Evolutionary conservation across 2,329 filamentous ascomycete species (phyloP), one percentile per base, ranked within the genome.

Genomic region (Lasiodiplodia citricola): DNA sequence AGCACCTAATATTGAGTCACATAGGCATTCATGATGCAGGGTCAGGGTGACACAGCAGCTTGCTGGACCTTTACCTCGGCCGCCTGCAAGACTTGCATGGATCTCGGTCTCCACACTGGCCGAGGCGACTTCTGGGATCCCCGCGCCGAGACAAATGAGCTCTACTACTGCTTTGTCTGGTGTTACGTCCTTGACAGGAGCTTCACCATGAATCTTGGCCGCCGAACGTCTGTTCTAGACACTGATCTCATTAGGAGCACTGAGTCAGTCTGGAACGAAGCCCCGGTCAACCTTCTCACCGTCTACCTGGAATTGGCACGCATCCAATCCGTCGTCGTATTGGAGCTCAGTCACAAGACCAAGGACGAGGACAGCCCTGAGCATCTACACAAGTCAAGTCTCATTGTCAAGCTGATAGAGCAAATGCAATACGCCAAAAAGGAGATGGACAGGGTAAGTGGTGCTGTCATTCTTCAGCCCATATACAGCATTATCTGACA

Each of bases 11-110:
- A 2, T 31, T 5, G n/a, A 16, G 4, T 13, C 7, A 3, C 31
- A 8, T 31, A 76, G 73, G 75, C 75, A 41, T 72, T 77, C 66
- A 72, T 78, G 63, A 75, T 77, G 73, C 75, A 78, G 51, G 74
- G 77, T 7, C 72, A 75, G 4, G 77, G 77, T 1, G 77, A 78
- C 21, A 74, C 76, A 5, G 70, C 71, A 31, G 73, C 73, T 21
- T 78, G 75, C 57, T 78, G 75, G 76, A 73, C 73, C 28, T 73
- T 78, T 6, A 77, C 72, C 10, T 72, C 77, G 11, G 71, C 77
- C 52, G 77, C 76, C 21, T 77, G 75, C 31, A 75, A 74, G 25
- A 75, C 73, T 1, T 73, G 76, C 3, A 73, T 77, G 44, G 75
- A 74, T 7, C 73, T 78, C 14, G 76, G 77, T 7, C 76, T 77